Evolutionary conservation across 352 stramenopile genomes (phyloP), one percentile per base, ranked within the genome.

Genomic region (Globisporangium emineosum): DNA sequence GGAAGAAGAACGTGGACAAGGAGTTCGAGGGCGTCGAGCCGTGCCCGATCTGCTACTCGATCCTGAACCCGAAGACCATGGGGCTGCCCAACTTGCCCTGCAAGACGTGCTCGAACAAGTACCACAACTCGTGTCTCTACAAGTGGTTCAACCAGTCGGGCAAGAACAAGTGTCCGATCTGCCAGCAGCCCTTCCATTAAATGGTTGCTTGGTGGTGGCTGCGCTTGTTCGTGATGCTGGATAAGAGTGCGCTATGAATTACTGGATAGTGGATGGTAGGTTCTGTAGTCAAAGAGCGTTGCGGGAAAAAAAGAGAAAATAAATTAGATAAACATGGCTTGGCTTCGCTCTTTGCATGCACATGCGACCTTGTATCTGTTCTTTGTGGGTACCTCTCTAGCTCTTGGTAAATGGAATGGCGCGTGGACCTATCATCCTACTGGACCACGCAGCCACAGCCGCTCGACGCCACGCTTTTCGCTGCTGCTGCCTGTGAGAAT

Each of bases 131-230:
- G 69, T 97, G 91, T 69, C 76, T 97, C 32, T 96, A 97, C 88
- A 97, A 97, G 79, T 97, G 91, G 90, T 97, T 97, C 75, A 95
- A 94, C 74, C 92, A 96, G 66, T 96, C 87, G 61, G 87, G 88
- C 76, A 97, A 97, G 77, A 97, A 96, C 84, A 97, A 95, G 73
- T 97, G 91, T 58, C 90, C 91, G 58, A 94, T 97, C 68, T 97
- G 91, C 71, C 88, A 97, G 75, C 90, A 97, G 72, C 86, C 88
- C 1, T 97, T 95, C 69, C 85, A 79, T 42, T 93, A 78, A 74
- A 52, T 2, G 32, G 9, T 9, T 15, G 3, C 7, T 19, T 43
- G 10, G 42, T 25, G 19, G 42, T 50, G 33, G n/a, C n/a, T n/a
- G n/a, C n/a, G n/a, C n/a, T n/a, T n/a, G n/a, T n/a, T n/a, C n/a